phyloP scores from a whole-genome alignment of 192 early-diverging fungal species.

The Gamsiella multidivaricata region DNA sequence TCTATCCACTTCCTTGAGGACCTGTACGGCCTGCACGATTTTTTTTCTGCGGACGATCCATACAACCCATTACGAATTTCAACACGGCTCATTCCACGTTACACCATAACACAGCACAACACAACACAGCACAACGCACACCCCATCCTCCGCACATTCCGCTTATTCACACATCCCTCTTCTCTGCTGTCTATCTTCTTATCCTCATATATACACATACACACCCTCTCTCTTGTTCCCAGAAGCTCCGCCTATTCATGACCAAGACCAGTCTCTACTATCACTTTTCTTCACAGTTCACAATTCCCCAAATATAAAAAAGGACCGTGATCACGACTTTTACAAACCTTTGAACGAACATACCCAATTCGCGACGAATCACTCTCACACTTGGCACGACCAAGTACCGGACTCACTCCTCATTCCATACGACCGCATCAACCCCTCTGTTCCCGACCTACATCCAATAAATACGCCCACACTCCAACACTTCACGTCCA shows the following conservation, averaged over 20 bases:
- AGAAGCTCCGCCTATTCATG: background rate
- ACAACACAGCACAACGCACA: background rate
- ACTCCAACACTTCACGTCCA: too few species aligned
- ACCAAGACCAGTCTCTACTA: background rate
- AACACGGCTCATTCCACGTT: slow-evolving; percentile 8
- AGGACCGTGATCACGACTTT: slow-evolving; percentile 18
- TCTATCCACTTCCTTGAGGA: too few species aligned
- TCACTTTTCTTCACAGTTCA: slow-evolving; percentile 23
- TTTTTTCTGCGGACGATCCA: too few species aligned
- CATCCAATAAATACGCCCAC: too few species aligned
- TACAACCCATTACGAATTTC: background rate
- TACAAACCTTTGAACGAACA: slow-evolving; percentile 21
- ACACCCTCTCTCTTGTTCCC: background rate
- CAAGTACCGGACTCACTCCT: background rate
- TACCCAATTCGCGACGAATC: too few species aligned
- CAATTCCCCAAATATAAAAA: slow-evolving; percentile 26
- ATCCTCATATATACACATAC: background rate
- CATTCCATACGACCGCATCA: too few species aligned
- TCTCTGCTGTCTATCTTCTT: background rate
- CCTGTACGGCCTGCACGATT: background rate
- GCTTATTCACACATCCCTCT: background rate
- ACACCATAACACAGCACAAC: background rate
- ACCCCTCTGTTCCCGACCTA: too few species aligned
- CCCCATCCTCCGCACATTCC: background rate
- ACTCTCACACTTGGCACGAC: too few species aligned